Evolutionary conservation across 1,139 yeast genomes (phyloP), one percentile per base, ranked within the genome.

Genomic region (Saccharomycopsis phalli): DNA sequence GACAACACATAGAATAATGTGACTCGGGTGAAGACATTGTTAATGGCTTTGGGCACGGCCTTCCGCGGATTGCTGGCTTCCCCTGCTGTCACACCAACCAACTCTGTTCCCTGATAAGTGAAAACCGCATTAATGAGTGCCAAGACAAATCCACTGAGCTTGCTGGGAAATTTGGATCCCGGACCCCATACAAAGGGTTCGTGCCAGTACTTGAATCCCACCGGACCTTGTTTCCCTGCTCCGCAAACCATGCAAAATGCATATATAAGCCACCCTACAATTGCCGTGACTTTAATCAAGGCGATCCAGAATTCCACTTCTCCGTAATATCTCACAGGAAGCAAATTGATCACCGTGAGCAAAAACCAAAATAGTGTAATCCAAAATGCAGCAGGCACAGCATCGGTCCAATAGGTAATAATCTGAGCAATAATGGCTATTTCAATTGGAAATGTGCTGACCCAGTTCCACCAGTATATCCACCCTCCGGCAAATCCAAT

Each of bases 381-480:
- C 84, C 86, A 80, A 25, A 51, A 55, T 29, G 79, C 82, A 42
- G 76, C 59, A 3, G 93, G 91, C 18, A 82, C 87, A 3, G 68
- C 67, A 47, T 62, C 61, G 7, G 88, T 81, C 94, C 94, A 83
- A 53, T 69, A 78, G 56, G 76, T 66, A 46, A 83, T 72, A 40
- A 83, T 71, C 59, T 81, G 84, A 18, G 93, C 88, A 27, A 81
- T 76, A 20, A 84, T 83, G 13, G 88, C 79, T 44, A 84, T 65
- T 60, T 84, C 95, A 46, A 83, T 74, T 4, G 94, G 84, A 61
- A 74, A 81, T 2, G 94, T 81, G 49, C 81, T 77, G 41, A 86
- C 84, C 91, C 93, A 83, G 17, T 82, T 74, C 59, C 81, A 82
- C 88, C 91, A 82, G 58, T 84, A 86, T 62, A 76, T 69, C 74